A percentile compares a stretch with the other conserved stretches of the same genome.
These are phyloP conservation scores for Alternaria novae-zelandiae DNA, from an alignment of 2,329 filamentous ascomycete genomes.

Conservation along the genomic window DNA sequence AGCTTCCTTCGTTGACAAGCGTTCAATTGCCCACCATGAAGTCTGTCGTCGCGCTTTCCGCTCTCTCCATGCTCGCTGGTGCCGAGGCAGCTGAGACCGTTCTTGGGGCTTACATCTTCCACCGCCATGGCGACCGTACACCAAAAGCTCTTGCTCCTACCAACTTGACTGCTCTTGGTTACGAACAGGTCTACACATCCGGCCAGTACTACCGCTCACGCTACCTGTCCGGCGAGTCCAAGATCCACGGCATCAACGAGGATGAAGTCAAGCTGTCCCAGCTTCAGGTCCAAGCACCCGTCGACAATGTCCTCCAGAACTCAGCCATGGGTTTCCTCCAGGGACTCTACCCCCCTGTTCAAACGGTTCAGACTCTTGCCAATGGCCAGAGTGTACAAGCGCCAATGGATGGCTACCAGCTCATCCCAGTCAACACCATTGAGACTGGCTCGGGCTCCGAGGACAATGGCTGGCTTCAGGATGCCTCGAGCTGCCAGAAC, in stretches of 20 bases:
- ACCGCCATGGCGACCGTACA: slow-evolving; percentile 88
- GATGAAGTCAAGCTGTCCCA: slow-evolving; percentile 73
- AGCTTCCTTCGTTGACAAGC: neutral
- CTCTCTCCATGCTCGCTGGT: slow-evolving; percentile 35
- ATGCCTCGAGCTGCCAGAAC: slow-evolving; percentile 61
- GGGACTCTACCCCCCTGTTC: slow-evolving; percentile 81
- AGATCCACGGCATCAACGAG: slow-evolving; percentile 70
- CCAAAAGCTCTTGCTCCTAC: slow-evolving; percentile 75
- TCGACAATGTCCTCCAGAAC: slow-evolving; percentile 78
- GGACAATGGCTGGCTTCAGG: slow-evolving; percentile 65
- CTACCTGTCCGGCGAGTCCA: slow-evolving; percentile 70
- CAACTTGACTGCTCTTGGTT: slow-evolving; percentile 79
- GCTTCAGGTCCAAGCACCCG: slow-evolving; percentile 73
- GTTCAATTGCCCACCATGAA: slow-evolving; percentile 34
- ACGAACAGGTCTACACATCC: slow-evolving; percentile 73
- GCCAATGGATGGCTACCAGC: slow-evolving; percentile 81
- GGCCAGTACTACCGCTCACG: slow-evolving; percentile 77
- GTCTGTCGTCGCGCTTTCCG: slow-evolving; percentile 25
- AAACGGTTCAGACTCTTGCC: slow-evolving; percentile 65
- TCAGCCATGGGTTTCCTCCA: slow-evolving; percentile 83
- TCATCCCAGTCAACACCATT: slow-evolving; percentile 75
- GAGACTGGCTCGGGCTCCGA: slow-evolving; percentile 65
- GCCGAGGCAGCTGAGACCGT: slow-evolving; percentile 66
- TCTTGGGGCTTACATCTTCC: slow-evolving; percentile 84
- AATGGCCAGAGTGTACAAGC: slow-evolving; percentile 71